These are phyloP conservation scores for Plasmodium ovale DNA, from an alignment of 169 alveolate genomes.

Conservation along the genomic window DNA sequence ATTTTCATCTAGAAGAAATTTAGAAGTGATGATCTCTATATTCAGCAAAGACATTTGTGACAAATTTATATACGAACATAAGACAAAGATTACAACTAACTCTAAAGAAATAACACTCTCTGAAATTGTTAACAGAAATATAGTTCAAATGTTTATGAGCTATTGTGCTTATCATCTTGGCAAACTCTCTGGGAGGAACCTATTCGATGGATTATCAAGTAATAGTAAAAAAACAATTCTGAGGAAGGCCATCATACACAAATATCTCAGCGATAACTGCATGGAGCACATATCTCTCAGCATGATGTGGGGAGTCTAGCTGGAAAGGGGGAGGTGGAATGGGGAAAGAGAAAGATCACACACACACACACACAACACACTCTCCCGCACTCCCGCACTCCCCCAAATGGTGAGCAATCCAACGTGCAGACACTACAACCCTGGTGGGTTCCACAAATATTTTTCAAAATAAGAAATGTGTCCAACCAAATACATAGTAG, in stretches of 20 bases:
- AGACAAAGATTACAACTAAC: not conserved
- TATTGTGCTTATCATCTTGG: constrained; percentile 56
- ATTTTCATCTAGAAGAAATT: constrained; percentile 82
- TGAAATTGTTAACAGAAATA: constrained; percentile 10
- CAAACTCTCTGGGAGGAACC: constrained; percentile 15
- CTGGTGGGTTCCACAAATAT: no score
- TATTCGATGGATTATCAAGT: constrained; percentile 28
- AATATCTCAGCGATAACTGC: constrained; percentile 29
- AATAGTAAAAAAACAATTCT: constrained; percentile 37
- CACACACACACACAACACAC: no score
- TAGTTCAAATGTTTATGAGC: constrained; percentile 19
- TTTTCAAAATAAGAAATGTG: no score
- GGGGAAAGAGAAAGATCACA: not conserved
- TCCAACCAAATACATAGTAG: no score
- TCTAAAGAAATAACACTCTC: constrained; percentile 21
- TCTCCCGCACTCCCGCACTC: no score
- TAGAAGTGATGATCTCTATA: constrained; percentile 82
- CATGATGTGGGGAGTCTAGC: constrained; percentile 62
- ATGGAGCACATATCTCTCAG: constrained; percentile 21
- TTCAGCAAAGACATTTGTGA: constrained; percentile 58
- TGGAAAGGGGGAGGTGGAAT: not conserved
- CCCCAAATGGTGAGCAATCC: no score
- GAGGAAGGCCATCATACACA: constrained; percentile 24
- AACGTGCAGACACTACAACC: no score
- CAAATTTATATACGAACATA: constrained; percentile 42